Conservation (phyloP, 257 asterid genomes). For the Forsythia suspensa region DNA sequence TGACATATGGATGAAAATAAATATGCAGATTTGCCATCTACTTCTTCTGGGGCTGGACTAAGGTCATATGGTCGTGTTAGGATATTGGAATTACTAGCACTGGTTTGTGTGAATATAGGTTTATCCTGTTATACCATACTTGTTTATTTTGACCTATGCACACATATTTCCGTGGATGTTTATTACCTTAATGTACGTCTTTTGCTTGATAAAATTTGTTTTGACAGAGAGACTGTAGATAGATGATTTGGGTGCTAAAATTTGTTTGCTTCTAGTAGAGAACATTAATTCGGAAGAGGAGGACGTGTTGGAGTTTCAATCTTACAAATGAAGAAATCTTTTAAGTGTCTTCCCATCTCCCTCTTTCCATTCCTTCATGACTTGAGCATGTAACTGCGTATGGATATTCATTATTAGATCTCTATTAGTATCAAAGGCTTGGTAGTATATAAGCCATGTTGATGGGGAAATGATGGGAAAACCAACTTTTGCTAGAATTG, state of each 20-base stretch:
- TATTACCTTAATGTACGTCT: background rate
- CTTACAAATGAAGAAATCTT: too few species aligned
- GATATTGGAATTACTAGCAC: background rate
- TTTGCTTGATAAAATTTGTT: background rate
- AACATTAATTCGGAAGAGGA: background rate
- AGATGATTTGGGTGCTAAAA: background rate
- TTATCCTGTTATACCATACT: too few species aligned
- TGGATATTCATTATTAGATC: background rate
- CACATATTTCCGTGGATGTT: background rate
- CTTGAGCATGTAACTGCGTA: background rate
- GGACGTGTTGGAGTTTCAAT: too few species aligned
- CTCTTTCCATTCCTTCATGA: background rate
- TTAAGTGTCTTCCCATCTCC: background rate
- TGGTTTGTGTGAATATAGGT: background rate
- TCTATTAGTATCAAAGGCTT: background rate
- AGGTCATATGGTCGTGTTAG: background rate
- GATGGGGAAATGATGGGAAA: too few species aligned
- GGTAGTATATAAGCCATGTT: background rate
- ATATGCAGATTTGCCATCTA: background rate
- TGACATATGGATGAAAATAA: constrained; percentile 8
- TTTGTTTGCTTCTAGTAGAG: background rate
- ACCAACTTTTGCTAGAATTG: too few species aligned
- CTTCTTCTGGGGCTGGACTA: background rate
- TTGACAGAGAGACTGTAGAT: background rate
- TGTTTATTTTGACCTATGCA: background rate